These are phyloP conservation scores for Ophiostoma quercus DNA, from an alignment of 2,329 filamentous ascomycete genomes.

Conservation along the genomic window DNA sequence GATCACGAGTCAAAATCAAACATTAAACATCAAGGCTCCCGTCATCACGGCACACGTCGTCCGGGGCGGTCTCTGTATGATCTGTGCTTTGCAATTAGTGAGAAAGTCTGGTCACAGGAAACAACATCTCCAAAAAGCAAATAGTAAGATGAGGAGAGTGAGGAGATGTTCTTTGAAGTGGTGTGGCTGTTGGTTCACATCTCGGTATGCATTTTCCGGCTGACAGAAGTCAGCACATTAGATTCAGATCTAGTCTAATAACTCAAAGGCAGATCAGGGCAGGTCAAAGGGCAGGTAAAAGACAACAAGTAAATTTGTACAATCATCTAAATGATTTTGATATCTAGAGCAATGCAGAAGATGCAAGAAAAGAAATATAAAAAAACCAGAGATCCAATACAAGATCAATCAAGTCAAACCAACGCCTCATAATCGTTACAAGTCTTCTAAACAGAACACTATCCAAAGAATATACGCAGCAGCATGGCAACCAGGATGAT, in stretches of 20 bases:
- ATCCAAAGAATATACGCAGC: constrained; percentile 37
- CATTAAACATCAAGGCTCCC: background rate
- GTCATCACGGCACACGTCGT: background rate
- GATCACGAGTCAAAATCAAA: background rate
- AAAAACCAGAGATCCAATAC: background rate
- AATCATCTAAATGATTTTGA: background rate
- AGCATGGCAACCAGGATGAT: constrained; percentile 69
- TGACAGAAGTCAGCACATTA: background rate
- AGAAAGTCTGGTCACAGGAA: background rate
- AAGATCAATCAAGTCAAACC: background rate
- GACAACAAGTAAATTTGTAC: background rate
- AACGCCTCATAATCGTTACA: background rate
- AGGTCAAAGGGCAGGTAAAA: background rate
- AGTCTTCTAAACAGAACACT: background rate
- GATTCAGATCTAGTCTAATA: background rate
- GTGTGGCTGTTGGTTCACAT: background rate
- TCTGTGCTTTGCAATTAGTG: background rate
- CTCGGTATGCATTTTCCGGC: constrained; percentile 10
- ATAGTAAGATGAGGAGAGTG: background rate
- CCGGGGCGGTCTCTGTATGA: background rate
- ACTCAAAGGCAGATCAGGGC: background rate
- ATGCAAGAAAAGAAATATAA: background rate
- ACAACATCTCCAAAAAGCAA: background rate
- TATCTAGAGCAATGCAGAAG: background rate
- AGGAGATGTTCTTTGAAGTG: background rate